Conservation (phyloP, 305 asterid genomes). For the Coffea humblotiana region DNA sequence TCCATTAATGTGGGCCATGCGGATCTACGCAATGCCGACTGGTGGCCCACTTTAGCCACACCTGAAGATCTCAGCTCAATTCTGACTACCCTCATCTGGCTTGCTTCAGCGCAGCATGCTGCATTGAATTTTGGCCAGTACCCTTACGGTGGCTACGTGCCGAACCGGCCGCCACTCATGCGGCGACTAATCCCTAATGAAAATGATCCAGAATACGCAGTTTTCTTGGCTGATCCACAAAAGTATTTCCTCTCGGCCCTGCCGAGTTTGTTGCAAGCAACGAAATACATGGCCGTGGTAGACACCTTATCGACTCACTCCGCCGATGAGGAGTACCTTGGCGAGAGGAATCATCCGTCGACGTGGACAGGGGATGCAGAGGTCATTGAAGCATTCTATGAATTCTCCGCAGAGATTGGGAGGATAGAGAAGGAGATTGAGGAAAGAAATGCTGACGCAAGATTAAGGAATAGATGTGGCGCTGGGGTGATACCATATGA, state of each 20-base stretch:
- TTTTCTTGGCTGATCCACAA: conserved; percentile 71
- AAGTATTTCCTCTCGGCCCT: conserved; percentile 70
- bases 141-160: conserved; percentile 98
- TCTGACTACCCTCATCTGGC: conserved; percentile 86
- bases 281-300: conserved; percentile 92
- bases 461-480: conserved; percentile 69
- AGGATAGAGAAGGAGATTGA: conserved; percentile 81
- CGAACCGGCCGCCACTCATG: conserved; percentile 89
- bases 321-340: conserved; percentile 87
- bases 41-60: conserved; percentile 92
- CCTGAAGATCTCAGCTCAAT: conserved; percentile 67
- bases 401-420: conserved; percentile 61
- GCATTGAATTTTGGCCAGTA: conserved; percentile 93
- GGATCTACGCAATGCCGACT: conserved; percentile 64
- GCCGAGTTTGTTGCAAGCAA: conserved; percentile 84
- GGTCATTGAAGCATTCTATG: conserved; percentile 60
- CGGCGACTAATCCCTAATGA: conserved; percentile 74
- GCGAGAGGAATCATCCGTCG: conserved; percentile 76
- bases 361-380: conserved; percentile 84
- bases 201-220: conserved; percentile 65
- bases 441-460: conserved; percentile 45
- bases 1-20: conserved; percentile 87
- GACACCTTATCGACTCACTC: conserved; percentile 90
- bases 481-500: conserved; percentile 96
- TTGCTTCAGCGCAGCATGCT: conserved; percentile 92